phyloP scores from a whole-genome alignment of 176 grass and related monocot species.

The Oryza glumipatula region DNA sequence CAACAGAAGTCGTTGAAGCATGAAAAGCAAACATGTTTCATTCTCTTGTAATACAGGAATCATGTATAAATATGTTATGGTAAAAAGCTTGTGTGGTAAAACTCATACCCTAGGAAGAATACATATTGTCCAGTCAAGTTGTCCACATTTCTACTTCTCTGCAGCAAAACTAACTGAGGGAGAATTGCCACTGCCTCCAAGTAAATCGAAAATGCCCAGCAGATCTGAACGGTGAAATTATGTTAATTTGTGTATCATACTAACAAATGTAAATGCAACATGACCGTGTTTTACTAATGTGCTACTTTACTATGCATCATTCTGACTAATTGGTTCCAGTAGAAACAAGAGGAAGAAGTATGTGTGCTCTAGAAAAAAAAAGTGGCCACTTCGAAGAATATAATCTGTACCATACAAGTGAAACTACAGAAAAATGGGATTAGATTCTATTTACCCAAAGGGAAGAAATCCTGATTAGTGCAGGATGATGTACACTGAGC shows the following conservation, averaged over 20 bases:
- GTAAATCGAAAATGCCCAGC: conserved; percentile 95
- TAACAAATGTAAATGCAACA: not conserved
- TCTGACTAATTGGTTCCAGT: not conserved
- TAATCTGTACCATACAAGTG: not conserved
- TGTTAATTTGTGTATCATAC: not conserved
- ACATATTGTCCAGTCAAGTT: conserved; percentile 98
- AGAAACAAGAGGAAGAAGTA: not conserved
- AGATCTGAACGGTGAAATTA: conserved; percentile 55
- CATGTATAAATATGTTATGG: not conserved
- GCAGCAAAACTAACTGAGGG: conserved; percentile 89
- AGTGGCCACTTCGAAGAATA: not conserved
- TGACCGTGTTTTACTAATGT: not conserved
- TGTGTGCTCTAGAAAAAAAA: not conserved
- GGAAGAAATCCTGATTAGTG: not conserved
- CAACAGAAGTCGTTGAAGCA: not conserved
- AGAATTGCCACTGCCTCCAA: conserved; percentile 97
- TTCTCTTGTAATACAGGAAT: not conserved
- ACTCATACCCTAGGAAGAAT: conserved; percentile 83
- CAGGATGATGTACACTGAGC: not conserved
- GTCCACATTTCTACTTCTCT: conserved; percentile 96
- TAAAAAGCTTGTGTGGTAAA: not conserved
- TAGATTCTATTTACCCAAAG: not conserved
- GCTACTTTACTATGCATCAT: not conserved
- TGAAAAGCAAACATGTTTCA: not conserved
- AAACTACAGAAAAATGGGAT: not conserved